A percentile compares a stretch with the other conserved stretches of the same genome.
These are phyloP conservation scores for Mycena kentingensis DNA, from an alignment of 768 basidiomycete genomes.

Conservation along the genomic window DNA sequence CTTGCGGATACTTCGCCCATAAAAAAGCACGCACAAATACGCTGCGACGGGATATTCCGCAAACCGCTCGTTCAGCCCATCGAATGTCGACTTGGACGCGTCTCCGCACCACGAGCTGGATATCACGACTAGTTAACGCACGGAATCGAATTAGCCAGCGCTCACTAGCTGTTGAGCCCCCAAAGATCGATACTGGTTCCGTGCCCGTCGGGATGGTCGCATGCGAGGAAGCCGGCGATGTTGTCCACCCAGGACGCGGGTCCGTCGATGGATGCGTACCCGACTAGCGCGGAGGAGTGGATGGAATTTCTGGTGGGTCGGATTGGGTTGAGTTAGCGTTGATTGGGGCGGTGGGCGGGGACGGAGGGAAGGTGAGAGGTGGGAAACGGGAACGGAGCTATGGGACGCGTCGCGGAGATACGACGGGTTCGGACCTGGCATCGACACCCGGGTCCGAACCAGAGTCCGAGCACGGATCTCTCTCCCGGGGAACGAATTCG, in stretches of 20 bases:
- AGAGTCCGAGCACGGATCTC: too few species aligned
- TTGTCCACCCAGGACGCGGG: slow-evolving; percentile 58
- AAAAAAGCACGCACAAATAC: slow-evolving; percentile 90
- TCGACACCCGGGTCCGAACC: too few species aligned
- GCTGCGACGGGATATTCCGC: slow-evolving; percentile 73
- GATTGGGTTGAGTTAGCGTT: too few species aligned
- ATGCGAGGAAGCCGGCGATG: slow-evolving; percentile 79
- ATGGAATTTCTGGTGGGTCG: slow-evolving; percentile 55
- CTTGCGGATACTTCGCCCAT: slow-evolving; percentile 33
- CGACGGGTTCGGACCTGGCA: too few species aligned
- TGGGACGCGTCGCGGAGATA: slow-evolving; percentile 1
- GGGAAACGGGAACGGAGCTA: slow-evolving; percentile 10
- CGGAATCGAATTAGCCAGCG: slow-evolving; percentile 12
- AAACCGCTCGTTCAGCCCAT: slow-evolving; percentile 54
- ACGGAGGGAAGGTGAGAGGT: not conserved
- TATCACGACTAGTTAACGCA: slow-evolving; percentile 9
- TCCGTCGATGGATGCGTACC: slow-evolving; percentile 86
- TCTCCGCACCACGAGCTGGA: slow-evolving; percentile 82
- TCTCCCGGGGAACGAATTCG: not conserved
- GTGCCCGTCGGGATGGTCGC: slow-evolving; percentile 63
- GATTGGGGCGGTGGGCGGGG: not conserved
- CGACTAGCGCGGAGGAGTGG: slow-evolving; percentile 66
- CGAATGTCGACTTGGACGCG: slow-evolving; percentile 58
- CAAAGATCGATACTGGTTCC: slow-evolving; percentile 75
- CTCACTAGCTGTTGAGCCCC: slow-evolving; percentile 86